Conservation (phyloP, 371 early-diverging fungal genomes). For the Mucor mucedo region DNA sequence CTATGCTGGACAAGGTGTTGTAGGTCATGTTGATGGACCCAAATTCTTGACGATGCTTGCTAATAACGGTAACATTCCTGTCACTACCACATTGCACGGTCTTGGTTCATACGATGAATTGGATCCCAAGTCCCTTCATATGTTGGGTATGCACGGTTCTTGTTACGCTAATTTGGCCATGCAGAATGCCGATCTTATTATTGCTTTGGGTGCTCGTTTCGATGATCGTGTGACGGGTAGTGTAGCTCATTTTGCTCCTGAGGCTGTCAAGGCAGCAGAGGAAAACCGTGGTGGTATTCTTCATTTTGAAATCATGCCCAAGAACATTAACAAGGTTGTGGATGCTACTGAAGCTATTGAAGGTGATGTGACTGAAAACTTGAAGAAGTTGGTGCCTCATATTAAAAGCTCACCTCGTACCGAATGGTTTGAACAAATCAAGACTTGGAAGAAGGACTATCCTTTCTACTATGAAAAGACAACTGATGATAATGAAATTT, state of each 20-base stretch:
- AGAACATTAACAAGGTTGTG: conserved; percentile 98
- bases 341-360: conserved; percentile 90
- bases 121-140: conserved; percentile 89
- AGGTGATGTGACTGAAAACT: conserved; percentile 91
- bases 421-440: conserved; percentile 84
- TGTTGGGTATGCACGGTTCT: conserved; percentile 98
- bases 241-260: conserved; percentile 87
- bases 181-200: conserved; percentile 93
- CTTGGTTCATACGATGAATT: conserved; percentile 93
- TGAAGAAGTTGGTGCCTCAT: conserved; percentile 79
- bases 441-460: conserved; percentile 88
- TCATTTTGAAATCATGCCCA: conserved; percentile 98
- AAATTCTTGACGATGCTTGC: conserved; percentile 79
- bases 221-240: conserved; percentile 98
- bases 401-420: conserved; percentile 71
- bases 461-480: conserved; percentile 82
- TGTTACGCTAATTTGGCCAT: conserved; percentile 97
- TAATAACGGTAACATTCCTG: conserved; percentile 89
- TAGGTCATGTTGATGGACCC: conserved; percentile 84
- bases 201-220: conserved; percentile 97
- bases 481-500: conserved; percentile 34
- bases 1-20: conserved; percentile 94
- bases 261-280: conserved; percentile 85
- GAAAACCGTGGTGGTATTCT: conserved; percentile 94
- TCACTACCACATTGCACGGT: conserved; percentile 93